Evolutionary conservation across 2,329 filamentous ascomycete species (phyloP).

Genomic region (Xylariaceae sp.): DNA sequence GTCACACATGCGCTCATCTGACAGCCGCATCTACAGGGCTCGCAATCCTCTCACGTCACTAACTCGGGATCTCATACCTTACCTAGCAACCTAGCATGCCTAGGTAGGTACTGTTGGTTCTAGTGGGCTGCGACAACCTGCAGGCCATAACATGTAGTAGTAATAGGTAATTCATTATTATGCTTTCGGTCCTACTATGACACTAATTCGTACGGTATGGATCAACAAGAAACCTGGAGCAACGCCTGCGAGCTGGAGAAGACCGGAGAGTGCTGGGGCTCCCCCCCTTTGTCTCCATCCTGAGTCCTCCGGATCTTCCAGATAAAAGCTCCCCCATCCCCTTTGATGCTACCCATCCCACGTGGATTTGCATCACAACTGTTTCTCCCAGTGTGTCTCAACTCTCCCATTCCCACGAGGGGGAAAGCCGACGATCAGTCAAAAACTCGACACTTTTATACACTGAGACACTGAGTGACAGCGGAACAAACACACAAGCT

Average conservation of each 20-base stretch:
- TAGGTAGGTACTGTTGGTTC: neutral
- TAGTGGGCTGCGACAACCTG: neutral
- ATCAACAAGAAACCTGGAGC: slow-evolving; percentile 7
- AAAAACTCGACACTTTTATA: neutral
- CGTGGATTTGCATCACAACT: slow-evolving; percentile 17
- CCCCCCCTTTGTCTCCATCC: neutral
- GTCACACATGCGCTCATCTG: slow-evolving; percentile 7
- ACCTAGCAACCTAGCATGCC: too few species aligned
- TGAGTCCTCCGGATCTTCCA: neutral
- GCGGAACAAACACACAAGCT: neutral
- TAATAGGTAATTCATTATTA: too few species aligned
- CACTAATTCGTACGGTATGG: slow-evolving; percentile 10
- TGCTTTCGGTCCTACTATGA: slow-evolving; percentile 26
- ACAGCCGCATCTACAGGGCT: slow-evolving; percentile 6
- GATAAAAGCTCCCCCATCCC: slow-evolving; percentile 15
- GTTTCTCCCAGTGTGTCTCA: neutral
- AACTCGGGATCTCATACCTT: neutral
- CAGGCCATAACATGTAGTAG: neutral
- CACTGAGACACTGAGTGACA: neutral
- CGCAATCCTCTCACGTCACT: slow-evolving; percentile 13
- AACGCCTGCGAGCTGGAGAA: slow-evolving; percentile 4
- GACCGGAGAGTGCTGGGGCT: neutral
- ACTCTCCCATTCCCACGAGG: neutral
- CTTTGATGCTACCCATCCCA: slow-evolving; percentile 10
- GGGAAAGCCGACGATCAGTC: neutral